Evolutionary conservation across 257 asterid genomes (phyloP).

Genomic region (Phtheirospermum japonicum): DNA sequence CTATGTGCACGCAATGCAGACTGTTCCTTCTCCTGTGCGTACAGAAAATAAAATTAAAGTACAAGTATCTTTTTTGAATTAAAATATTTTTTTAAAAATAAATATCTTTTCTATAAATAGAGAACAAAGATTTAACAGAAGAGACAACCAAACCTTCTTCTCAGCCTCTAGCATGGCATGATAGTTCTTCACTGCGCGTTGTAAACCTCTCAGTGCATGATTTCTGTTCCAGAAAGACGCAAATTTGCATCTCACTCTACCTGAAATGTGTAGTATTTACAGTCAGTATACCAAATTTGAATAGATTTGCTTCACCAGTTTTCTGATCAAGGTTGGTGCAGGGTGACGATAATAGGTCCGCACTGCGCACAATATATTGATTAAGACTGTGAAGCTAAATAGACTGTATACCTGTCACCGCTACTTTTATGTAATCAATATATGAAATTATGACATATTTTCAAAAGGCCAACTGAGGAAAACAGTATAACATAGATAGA

Average conservation of each 20-base stretch:
- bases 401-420: too few relatives aligned
- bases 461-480: too few relatives aligned
- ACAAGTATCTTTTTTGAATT: neutral
- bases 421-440: neutral
- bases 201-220: constrained; percentile 77
- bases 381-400: too few relatives aligned
- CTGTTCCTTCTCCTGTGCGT: constrained; percentile 77
- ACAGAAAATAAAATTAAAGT: constrained; percentile 19
- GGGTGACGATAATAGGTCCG: too few relatives aligned
- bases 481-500: too few relatives aligned
- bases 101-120: neutral
- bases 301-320: too few relatives aligned
- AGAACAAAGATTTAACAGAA: constrained; percentile 22
- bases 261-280: constrained; percentile 44
- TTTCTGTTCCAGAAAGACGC: constrained; percentile 99
- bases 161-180: constrained; percentile 80
- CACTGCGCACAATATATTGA: too few relatives aligned
- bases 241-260: constrained; percentile 93
- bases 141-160: constrained; percentile 65
- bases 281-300: too few relatives aligned
- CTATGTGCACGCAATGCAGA: constrained; percentile 95
- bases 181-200: constrained; percentile 64
- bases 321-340: too few relatives aligned
- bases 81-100: neutral
- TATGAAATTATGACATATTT: neutral